Evolutionary conservation across 2,329 filamentous ascomycete species (phyloP), one percentile per base, ranked within the genome.

Genomic region (Colletotrichum sp.): DNA sequence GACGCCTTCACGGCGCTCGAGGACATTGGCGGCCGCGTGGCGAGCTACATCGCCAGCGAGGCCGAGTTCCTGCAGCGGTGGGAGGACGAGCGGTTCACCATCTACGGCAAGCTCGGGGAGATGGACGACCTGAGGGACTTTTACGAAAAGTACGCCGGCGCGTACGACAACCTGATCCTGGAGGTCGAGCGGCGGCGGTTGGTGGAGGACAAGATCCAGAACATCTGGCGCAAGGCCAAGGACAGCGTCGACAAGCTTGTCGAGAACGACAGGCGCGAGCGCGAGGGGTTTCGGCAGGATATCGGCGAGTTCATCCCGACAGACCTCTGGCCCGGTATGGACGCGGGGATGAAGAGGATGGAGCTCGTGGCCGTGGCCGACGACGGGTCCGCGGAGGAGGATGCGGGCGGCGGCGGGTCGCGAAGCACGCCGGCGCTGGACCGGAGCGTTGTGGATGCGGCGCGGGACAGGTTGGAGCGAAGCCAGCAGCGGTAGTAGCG

Each of bases 221-320:
- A 88, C 58, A 92, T 98, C 30, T 94, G 96, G 81, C 91, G 91
- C 76, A 96, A 96, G 80, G 95, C 96, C 1, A 92, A 93, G 82
- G 92, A 93, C 74, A 93, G 93, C 78, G 89, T 98, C 10, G 93
- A 96, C 75, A 92, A 91, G 81, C 87, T 98, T 12, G 92, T 94
- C 76, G 91, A 94, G 15, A 88, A 91, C 15, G 97, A 99, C 83
- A 87, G 91, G 71, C 88, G 88, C 55, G 92, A 95, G 77, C 89
- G 97, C 48, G 94, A 97, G 77, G 87, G 90, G 1, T 98, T 99
- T 83, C 91, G 94, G 39, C 89, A 93, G 32, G 94, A 98, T 58
- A 93, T 97, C 15, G 96, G 96, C 9, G 95, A 97, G 78, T 98
- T 93, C 82, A 85, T 99, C 13, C 97, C 97, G 0, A 93, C 93